These are phyloP conservation scores for Amoebophrya sp. DNA, from an alignment of 169 alveolate genomes.

Conservation along the genomic window DNA sequence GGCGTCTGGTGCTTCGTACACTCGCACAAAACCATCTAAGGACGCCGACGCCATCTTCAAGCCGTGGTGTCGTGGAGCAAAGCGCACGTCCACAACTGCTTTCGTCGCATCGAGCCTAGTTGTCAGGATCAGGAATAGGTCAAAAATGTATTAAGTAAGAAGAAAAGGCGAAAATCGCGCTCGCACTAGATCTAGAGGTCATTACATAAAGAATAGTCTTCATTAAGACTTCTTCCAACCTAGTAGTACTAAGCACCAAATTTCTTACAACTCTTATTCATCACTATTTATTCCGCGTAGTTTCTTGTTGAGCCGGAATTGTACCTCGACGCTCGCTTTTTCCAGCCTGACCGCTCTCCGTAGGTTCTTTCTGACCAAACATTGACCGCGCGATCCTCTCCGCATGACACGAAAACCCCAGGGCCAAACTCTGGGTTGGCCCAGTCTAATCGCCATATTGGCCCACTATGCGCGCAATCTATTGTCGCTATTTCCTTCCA, in stretches of 20 bases:
- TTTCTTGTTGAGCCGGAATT: too few relatives aligned
- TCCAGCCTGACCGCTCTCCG: too few relatives aligned
- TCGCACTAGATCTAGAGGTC: too few relatives aligned
- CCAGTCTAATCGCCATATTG: not conserved
- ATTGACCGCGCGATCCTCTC: not conserved
- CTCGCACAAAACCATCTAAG: not conserved
- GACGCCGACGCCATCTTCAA: not conserved
- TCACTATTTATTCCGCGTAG: too few relatives aligned
- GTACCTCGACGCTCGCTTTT: too few relatives aligned
- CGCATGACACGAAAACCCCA: not conserved
- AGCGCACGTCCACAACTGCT: not conserved
- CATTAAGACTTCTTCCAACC: too few relatives aligned
- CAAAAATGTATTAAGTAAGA: too few relatives aligned
- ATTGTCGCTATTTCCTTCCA: not conserved
- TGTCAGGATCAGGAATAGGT: too few relatives aligned
- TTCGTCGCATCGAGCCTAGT: slow-evolving; percentile 4
- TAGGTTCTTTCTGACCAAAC: not conserved
- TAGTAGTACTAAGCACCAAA: too few relatives aligned
- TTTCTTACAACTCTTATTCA: too few relatives aligned
- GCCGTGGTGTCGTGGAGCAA: not conserved
- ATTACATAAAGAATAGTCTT: too few relatives aligned
- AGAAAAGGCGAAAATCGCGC: too few relatives aligned
- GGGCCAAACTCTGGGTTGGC: not conserved
- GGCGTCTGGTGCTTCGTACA: not conserved
- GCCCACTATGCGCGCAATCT: not conserved